These are phyloP conservation scores for Xylariaceae sp. DNA, from an alignment of 2,329 filamentous ascomycete species.

Conservation along the genomic window DNA sequence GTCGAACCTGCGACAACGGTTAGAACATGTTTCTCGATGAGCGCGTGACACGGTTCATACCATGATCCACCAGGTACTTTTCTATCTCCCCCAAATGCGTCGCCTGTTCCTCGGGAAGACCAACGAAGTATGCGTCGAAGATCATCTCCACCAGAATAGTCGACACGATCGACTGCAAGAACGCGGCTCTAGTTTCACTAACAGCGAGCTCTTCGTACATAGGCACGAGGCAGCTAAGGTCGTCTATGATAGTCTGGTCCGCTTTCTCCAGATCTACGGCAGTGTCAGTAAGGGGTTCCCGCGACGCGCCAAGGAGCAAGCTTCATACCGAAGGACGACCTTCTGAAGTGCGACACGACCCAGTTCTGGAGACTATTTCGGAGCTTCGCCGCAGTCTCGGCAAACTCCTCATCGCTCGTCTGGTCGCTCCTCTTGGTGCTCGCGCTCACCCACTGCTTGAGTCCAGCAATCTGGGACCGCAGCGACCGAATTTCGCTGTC, in stretches of 20 bases:
- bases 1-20: conserved; percentile 37
- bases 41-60: conserved; percentile 29
- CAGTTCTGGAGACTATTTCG: conserved; percentile 68
- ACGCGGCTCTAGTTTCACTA: conserved; percentile 50
- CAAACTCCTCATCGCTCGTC: conserved; percentile 61
- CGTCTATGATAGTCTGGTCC: conserved; percentile 37
- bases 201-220: conserved; percentile 52
- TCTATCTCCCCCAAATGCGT: conserved; percentile 47
- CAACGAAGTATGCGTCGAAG: conserved; percentile 60
- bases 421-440: conserved; percentile 58
- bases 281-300: conserved; percentile 1
- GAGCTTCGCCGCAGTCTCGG: conserved; percentile 54
- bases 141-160: conserved; percentile 55
- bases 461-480: conserved; percentile 55
- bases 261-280: conserved; percentile 40
- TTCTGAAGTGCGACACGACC: conserved; percentile 65
- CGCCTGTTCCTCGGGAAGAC: conserved; percentile 51
- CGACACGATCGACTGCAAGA: conserved; percentile 59
- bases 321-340: conserved; percentile 50
- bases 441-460: conserved; percentile 68
- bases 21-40: conserved; percentile 16
- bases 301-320: background rate
- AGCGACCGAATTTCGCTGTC: conserved; percentile 54
- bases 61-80: conserved; percentile 39
- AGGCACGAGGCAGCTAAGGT: conserved; percentile 42